Evolutionary conservation across 495 filamentous ascomycete genomes (phyloP), one percentile per base, ranked within the genome.

Genomic region (Aspergillus cristatus): DNA sequence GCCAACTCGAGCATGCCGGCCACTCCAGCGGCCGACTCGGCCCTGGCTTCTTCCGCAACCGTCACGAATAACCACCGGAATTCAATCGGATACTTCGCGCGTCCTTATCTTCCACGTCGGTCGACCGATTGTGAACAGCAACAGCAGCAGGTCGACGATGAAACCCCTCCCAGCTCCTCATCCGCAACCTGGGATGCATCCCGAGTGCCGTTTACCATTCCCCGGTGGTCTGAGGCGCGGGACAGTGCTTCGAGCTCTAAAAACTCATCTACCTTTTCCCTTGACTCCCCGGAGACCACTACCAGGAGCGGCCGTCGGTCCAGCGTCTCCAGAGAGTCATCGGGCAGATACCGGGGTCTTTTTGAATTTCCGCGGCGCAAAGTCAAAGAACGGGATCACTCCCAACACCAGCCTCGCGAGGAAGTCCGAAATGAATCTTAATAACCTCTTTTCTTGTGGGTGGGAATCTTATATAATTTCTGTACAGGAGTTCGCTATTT

Each of bases 101-200:
- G 62, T 3, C 64, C 62, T 22, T 43, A 60, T 12, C 50, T 65
- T 8, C 63, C 65, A 15, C 65, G 68, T 17, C 58, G 58, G 18
- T 67, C 68, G 16, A 66, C 64, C 14, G 55, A 69, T 30, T 51
- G n/a, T n/a, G n/a, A n/a, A n/a, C n/a, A n/a, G n/a, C n/a, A n/a
- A 60, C 42, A 50, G 40, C 6, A 47, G 54, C 3, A 70, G 2
- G 57, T 38, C 12, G 60, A 66, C 7, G 62, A 68, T 8, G 68
- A 69, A 25, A 72, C 68, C 1, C 69, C 71, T 6, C 70, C 70
- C 14, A 71, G 63, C 42, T 74, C 71, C 8, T 68, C 70, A 2
- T 72, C 70, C 8, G 67, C 67, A 24, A 69, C 55, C 6, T 74
- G 70, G 69, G 70, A 74, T 20, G 62, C 66, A 32, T 58, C 46